Evolutionary conservation across 208 protist genomes (phyloP), one percentile per base, ranked within the genome.

Genomic region (Vickermania spadyakhi): DNA sequence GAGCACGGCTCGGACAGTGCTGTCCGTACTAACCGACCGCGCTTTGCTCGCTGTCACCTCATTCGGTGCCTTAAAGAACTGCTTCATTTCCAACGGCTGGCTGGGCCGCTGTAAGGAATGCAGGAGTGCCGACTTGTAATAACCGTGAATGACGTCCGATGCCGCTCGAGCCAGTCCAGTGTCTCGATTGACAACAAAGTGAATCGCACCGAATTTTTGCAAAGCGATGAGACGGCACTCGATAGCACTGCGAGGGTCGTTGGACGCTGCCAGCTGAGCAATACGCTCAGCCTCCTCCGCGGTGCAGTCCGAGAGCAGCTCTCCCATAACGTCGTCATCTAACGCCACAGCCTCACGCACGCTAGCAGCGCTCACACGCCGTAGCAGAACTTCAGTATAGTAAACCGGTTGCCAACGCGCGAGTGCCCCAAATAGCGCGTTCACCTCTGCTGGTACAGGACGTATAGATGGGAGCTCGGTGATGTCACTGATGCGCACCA

Each of bases 121-220:
- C 22, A 93, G 57, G 31, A 93, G 13, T 0, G 86, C 86, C 1
- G 83, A 91, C 28, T 79, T 73, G 63, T 81, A 89, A 62, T 83
- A 93, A 18, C 83, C 83, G 68, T 93, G 86, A 28, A 93, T 62
- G 27, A 93, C 64, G 66, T 93, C 86, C 1, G 86, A 89, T 18
- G 86, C 86, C 22, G 84, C 86, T 1, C 86, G 77, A 4, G 71
- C 78, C 21, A 93, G 58, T 0, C 73, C 84, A 14, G 79, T 66
- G 54, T 93, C 82, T 1, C 86, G 83, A 52, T 87, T 93, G 1
- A 72, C 78, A 49, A 79, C 86, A 68, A 86, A 93, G 62, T 81
- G 88, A 1, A 93, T 71, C 0, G 83, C 82, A n/a, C 86, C 86
- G 41, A 91, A 74, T 0, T 72, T 62, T 49, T 77, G 72, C 53